Percentiles rank a stretch among this genome's conserved stretches.
phyloP scores from a whole-genome alignment of 352 stramenopile genomes.

The Globisporangium cederbergense region DNA sequence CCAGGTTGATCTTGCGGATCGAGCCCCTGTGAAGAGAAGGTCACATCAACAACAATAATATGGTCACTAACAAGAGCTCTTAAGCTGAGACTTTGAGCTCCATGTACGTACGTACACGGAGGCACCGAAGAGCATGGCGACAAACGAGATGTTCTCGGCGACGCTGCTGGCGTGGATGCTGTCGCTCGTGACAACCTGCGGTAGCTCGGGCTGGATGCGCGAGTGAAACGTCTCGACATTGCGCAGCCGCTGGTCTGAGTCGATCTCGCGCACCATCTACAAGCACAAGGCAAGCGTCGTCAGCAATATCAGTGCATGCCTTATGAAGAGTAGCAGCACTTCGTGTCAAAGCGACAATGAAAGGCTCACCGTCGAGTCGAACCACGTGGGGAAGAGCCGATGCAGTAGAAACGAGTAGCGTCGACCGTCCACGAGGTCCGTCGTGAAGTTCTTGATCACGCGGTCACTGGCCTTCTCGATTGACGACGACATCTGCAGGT shows the following conservation, averaged over 20 bases:
- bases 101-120: conserved; percentile 38
- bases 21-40: conserved; percentile 25
- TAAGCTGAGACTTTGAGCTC: no score
- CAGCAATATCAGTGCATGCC: not conserved
- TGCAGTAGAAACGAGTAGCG: conserved; percentile 71
- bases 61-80: not conserved
- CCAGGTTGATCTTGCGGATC: conserved; percentile 50
- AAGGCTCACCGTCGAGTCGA: conserved; percentile 46
- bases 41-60: not conserved
- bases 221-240: conserved; percentile 70
- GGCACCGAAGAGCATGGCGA: conserved; percentile 73
- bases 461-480: conserved; percentile 65
- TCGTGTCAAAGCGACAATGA: not conserved
- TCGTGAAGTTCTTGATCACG: conserved; percentile 77
- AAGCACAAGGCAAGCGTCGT: not conserved
- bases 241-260: conserved; percentile 61
- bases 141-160: conserved; percentile 71
- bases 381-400: conserved; percentile 69
- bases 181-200: conserved; percentile 64
- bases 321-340: not conserved
- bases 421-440: conserved; percentile 60
- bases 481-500: conserved; percentile 58
- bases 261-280: conserved; percentile 81
- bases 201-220: conserved; percentile 60
- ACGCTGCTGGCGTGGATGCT: conserved; percentile 61